phyloP scores from a whole-genome alignment of 176 grass and related monocot species.

The Raddia distichophylla region DNA sequence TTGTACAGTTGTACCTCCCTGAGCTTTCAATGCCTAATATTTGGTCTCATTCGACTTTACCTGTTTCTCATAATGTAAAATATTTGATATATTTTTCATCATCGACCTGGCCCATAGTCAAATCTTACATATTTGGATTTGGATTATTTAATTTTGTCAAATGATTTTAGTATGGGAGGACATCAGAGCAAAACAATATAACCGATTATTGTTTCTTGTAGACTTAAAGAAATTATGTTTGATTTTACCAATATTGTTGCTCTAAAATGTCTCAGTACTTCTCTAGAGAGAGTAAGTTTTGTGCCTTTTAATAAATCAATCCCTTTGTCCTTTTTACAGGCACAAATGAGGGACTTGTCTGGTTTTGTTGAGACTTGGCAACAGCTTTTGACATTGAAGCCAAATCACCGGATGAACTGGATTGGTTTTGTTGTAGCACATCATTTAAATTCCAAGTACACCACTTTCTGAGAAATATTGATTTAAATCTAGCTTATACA shows the following conservation, averaged over 20 bases:
- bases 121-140: constrained; percentile 9
- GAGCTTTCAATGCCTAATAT: constrained; percentile 11
- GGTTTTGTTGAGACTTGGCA: constrained; percentile 99
- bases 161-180: not conserved
- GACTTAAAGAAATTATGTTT: constrained; percentile 8
- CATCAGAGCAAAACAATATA: not conserved
- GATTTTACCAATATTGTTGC: not conserved
- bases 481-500: constrained; percentile 11
- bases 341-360: constrained; percentile 94
- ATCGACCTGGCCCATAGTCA: not conserved
- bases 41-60: not conserved
- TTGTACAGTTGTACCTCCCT: constrained; percentile 7
- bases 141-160: constrained; percentile 22
- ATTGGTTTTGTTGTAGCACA: constrained; percentile 96
- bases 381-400: constrained; percentile 87
- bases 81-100: constrained; percentile 26
- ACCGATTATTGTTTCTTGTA: constrained; percentile 4
- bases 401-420: constrained; percentile 99
- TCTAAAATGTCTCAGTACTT: constrained; percentile 4
- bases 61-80: not conserved
- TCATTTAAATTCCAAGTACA: constrained; percentile 97
- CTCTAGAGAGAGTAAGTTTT: not conserved
- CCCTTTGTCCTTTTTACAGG: constrained; percentile 52
- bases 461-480: constrained; percentile 27
- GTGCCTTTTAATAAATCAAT: constrained; percentile 28